A percentile compares a stretch with the other conserved stretches of the same genome.
Evolutionary conservation across 257 asterid species (phyloP).

Genomic region (Nyctanthes arbortristis): DNA sequence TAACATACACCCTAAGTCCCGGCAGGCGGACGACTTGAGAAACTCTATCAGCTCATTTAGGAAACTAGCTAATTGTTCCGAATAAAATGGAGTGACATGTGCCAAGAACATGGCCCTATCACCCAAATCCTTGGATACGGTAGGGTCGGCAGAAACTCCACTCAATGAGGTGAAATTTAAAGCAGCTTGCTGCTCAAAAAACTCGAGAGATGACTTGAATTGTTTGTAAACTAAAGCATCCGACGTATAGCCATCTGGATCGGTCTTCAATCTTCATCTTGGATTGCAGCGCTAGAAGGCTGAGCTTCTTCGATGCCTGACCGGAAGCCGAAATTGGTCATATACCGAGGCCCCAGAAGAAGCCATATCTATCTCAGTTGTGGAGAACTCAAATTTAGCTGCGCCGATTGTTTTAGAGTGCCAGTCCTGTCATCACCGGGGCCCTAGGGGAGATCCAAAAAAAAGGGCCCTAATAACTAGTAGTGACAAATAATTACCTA

Average conservation of each 20-base stretch:
- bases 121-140: constrained; percentile 72
- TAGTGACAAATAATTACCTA: no score
- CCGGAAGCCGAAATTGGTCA: constrained; percentile 63
- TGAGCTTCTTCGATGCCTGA: constrained; percentile 52
- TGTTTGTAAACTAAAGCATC: constrained; percentile 64
- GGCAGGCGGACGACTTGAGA: constrained; percentile 68
- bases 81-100: constrained; percentile 76
- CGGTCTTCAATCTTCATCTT: constrained; percentile 83
- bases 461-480: no score
- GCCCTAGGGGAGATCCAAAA: no score
- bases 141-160: constrained; percentile 61
- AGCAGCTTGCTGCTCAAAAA: constrained; percentile 80
- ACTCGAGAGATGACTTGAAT: constrained; percentile 78
- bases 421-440: no score
- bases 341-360: constrained; percentile 25
- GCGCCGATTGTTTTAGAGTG: no score
- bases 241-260: constrained; percentile 80
- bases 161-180: constrained; percentile 71
- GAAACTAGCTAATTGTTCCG: constrained; percentile 42
- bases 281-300: constrained; percentile 64
- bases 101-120: constrained; percentile 79
- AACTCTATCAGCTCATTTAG: constrained; percentile 66
- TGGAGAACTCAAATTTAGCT: no score
- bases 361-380: no score
- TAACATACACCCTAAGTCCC: constrained; percentile 61